phyloP scores from a whole-genome alignment of 2,329 filamentous ascomycete genomes.

The Alternaria triticimaculans region DNA sequence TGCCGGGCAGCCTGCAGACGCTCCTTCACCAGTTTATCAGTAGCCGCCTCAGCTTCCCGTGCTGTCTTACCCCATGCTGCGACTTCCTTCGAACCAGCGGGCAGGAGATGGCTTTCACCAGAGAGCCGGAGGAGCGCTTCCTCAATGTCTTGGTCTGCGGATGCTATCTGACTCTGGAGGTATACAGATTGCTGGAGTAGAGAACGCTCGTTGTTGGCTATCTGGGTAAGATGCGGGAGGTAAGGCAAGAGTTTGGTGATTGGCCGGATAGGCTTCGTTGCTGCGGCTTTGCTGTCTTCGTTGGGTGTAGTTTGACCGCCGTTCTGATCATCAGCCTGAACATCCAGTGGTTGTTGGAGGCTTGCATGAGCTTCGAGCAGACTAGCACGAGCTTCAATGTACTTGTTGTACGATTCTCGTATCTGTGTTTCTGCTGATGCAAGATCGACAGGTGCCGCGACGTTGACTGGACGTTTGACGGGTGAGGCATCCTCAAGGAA shows the following conservation, averaged over 20 bases:
- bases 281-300: background rate
- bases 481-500: slow-evolving; percentile 45
- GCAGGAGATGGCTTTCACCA: slow-evolving; percentile 48
- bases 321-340: background rate
- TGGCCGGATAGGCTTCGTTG: slow-evolving; percentile 14
- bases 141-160: slow-evolving; percentile 37
- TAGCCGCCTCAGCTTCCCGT: slow-evolving; percentile 26
- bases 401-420: slow-evolving; percentile 38
- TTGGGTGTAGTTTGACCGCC: background rate
- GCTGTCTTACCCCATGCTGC: slow-evolving; percentile 35
- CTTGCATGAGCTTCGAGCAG: slow-evolving; percentile 16
- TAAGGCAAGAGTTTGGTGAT: slow-evolving; percentile 41
- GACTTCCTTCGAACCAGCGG: slow-evolving; percentile 39
- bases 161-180: slow-evolving; percentile 40
- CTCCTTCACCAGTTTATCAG: slow-evolving; percentile 23
- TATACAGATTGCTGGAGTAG: slow-evolving; percentile 46
- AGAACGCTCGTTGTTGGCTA: slow-evolving; percentile 35
- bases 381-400: slow-evolving; percentile 20
- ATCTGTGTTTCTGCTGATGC: slow-evolving; percentile 34
- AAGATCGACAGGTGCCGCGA: slow-evolving; percentile 15
- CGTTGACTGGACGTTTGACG: slow-evolving; percentile 28
- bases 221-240: slow-evolving; percentile 34
- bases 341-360: slow-evolving; percentile 19
- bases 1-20: slow-evolving; percentile 29
- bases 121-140: slow-evolving; percentile 43